Conservation (phyloP, 805 yeast genomes). For the Naumovozyma baii region DNA sequence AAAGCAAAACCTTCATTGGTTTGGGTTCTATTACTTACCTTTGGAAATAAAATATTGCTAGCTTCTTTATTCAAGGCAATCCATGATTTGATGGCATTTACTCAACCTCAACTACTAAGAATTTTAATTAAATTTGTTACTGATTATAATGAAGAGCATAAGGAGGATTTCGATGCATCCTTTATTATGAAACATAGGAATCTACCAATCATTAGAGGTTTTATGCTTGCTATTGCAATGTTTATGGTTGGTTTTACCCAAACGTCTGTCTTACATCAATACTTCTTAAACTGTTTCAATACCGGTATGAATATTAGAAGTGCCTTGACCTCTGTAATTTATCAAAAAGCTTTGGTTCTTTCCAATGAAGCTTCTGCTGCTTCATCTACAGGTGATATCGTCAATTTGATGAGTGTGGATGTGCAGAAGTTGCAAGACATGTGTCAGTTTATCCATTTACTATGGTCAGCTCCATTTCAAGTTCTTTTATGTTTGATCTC, state of each 20-base stretch:
- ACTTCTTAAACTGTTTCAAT: conserved; percentile 64
- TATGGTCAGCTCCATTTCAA: conserved; percentile 94
- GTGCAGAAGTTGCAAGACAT: conserved; percentile 80
- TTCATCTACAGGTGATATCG: conserved; percentile 85
- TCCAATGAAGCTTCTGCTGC: conserved; percentile 63
- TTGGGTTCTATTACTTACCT: conserved; percentile 55
- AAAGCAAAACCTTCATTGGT: conserved; percentile 39
- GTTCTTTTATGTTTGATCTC: conserved; percentile 65
- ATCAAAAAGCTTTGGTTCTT: conserved; percentile 55
- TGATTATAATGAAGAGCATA: conserved; percentile 33
- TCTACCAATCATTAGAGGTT: conserved; percentile 62
- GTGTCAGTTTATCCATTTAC: conserved; percentile 63
- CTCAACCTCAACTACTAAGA: conserved; percentile 78
- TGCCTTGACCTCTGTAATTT: conserved; percentile 55
- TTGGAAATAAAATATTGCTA: conserved; percentile 58
- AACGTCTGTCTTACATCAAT: conserved; percentile 69
- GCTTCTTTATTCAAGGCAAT: conserved; percentile 65
- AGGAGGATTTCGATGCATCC: neutral
- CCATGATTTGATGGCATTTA: conserved; percentile 73
- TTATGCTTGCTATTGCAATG: conserved; percentile 68
- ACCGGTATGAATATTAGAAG: conserved; percentile 70
- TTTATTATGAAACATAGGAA: conserved; percentile 13
- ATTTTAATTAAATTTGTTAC: conserved; percentile 52
- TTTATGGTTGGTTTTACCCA: conserved; percentile 67
- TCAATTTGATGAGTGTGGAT: conserved; percentile 90